Percentiles rank a stretch among this genome's conserved stretches.
These are phyloP conservation scores for Cyclostephanos tholiformis DNA, from an alignment of 108 stramenopile genomes.

Conservation along the genomic window DNA sequence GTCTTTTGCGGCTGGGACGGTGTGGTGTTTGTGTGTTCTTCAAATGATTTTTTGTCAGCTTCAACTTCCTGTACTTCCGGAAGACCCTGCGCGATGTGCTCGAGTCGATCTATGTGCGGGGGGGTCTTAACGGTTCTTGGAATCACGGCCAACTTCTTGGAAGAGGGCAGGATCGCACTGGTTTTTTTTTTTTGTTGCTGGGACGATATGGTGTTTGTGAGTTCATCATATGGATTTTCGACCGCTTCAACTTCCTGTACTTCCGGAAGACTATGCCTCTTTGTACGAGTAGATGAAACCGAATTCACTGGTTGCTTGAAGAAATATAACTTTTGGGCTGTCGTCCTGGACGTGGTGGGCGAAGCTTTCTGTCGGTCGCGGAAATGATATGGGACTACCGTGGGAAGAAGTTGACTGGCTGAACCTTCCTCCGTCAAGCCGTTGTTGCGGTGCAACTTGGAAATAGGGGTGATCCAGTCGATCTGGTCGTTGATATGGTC, in stretches of 20 bases:
- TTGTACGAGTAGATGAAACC: not conserved
- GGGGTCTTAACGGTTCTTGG: slow-evolving; percentile 3
- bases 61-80: not conserved
- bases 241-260: not conserved
- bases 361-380: too few relatives aligned
- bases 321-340: slow-evolving; percentile 25
- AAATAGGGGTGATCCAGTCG: slow-evolving; percentile 15
- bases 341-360: slow-evolving; percentile 8
- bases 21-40: not conserved
- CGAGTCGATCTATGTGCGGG: slow-evolving; percentile 7
- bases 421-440: too few relatives aligned
- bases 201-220: not conserved
- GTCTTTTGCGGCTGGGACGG: not conserved
- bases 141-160: not conserved
- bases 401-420: too few relatives aligned
- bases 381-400: too few relatives aligned
- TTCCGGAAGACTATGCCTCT: not conserved
- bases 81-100: slow-evolving; percentile 4
- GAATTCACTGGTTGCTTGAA: slow-evolving; percentile 17
- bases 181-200: not conserved
- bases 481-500: slow-evolving; percentile 22
- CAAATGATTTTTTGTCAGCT: not conserved
- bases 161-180: not conserved
- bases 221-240: not conserved
- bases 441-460: too few relatives aligned